phyloP scores from a whole-genome alignment of 2,329 filamentous ascomycete genomes.

The Beauveria bassiana region DNA sequence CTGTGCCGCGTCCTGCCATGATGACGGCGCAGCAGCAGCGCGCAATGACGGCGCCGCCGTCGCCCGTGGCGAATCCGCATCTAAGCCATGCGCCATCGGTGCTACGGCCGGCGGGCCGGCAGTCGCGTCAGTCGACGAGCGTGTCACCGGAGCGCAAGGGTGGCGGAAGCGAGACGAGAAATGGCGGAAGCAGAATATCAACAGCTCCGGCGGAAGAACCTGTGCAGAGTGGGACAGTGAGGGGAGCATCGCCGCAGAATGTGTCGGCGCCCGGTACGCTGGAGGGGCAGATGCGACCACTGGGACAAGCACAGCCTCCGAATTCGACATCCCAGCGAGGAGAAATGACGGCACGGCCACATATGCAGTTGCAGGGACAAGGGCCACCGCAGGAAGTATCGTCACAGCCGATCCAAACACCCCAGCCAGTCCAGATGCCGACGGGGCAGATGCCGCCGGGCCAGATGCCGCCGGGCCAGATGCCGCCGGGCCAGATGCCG shows the following conservation, averaged over 20 bases:
- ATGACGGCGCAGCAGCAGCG: neutral
- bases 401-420: too few relatives aligned
- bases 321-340: neutral
- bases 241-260: neutral
- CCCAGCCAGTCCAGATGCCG: too few relatives aligned
- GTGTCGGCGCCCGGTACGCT: too few relatives aligned
- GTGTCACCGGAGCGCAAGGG: conserved; percentile 7
- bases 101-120: neutral
- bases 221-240: neutral
- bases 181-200: too few relatives aligned
- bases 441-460: too few relatives aligned
- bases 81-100: conserved; percentile 3
- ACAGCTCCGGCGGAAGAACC: neutral
- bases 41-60: neutral
- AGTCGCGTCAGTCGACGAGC: neutral
- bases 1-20: neutral
- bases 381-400: neutral
- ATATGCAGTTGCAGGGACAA: neutral
- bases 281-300: neutral
- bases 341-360: neutral
- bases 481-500: too few relatives aligned
- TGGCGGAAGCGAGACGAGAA: too few relatives aligned
- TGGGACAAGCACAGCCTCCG: neutral
- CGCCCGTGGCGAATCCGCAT: neutral
- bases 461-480: too few relatives aligned